These are phyloP conservation scores for Lachnellula willkommii DNA, from an alignment of 2,329 filamentous ascomycete genomes.

Conservation along the genomic window DNA sequence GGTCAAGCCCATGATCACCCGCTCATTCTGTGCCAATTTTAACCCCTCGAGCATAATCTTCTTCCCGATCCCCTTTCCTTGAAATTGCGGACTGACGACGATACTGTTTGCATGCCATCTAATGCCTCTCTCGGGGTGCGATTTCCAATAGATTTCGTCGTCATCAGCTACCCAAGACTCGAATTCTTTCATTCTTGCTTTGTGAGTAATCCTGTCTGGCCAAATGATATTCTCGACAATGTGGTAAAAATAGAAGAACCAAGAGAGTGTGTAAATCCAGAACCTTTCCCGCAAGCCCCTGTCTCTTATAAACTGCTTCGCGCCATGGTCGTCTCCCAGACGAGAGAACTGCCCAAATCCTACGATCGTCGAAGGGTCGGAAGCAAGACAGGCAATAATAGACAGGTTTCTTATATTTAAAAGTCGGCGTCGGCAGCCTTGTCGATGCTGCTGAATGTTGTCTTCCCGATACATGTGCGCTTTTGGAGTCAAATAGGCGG, in stretches of 20 bases:
- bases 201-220: constrained; percentile 15
- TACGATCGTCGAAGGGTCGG: constrained; percentile 8
- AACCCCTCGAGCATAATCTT: constrained; percentile 18
- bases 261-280: constrained; percentile 6
- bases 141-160: constrained; percentile 16
- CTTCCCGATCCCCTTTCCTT: constrained; percentile 24
- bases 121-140: constrained; percentile 15
- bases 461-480: constrained; percentile 11
- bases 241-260: constrained; percentile 8
- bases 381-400: constrained; percentile 14
- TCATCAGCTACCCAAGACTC: constrained; percentile 6
- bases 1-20: constrained; percentile 19
- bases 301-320: not conserved
- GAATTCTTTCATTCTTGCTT: constrained; percentile 6
- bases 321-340: constrained; percentile 18
- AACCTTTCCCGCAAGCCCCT: not conserved
- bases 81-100: constrained; percentile 19
- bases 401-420: constrained; percentile 5
- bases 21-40: constrained; percentile 17
- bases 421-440: constrained; percentile 6
- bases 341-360: constrained; percentile 19
- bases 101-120: constrained; percentile 22
- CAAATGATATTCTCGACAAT: constrained; percentile 7
- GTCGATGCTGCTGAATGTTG: constrained; percentile 2
- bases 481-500: constrained; percentile 11